Evolutionary conservation across 2,329 filamentous ascomycete genomes (phyloP).

Genomic region (Arthroderma sp.): DNA sequence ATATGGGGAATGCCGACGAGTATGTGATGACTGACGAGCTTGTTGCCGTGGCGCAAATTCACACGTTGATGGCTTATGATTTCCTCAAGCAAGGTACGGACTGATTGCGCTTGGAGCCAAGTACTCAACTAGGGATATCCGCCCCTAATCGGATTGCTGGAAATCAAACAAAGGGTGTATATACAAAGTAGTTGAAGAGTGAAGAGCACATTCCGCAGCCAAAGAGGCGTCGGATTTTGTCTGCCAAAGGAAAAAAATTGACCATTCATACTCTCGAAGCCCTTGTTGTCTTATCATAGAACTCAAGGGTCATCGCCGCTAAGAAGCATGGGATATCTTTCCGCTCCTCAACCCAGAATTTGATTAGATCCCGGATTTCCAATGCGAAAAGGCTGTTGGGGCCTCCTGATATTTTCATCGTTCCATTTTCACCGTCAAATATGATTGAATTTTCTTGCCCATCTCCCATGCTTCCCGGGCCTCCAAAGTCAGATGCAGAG

Average conservation of each 20-base stretch:
- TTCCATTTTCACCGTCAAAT: conserved; percentile 86
- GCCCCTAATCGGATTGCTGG: not conserved
- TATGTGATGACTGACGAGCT: conserved; percentile 8
- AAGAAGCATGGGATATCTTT: conserved; percentile 89
- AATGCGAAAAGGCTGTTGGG: conserved; percentile 73
- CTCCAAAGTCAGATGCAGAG: conserved; percentile 46
- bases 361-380: conserved; percentile 73
- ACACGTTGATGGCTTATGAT: conserved; percentile 8
- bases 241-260: not conserved
- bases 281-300: conserved; percentile 55
- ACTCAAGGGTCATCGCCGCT: conserved; percentile 81
- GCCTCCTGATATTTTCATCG: conserved; percentile 94
- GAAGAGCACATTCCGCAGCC: no score
- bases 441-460: conserved; percentile 49
- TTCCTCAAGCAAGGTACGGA: conserved; percentile 2
- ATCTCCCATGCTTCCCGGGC: conserved; percentile 31
- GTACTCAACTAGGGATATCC: not conserved
- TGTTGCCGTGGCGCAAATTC: conserved; percentile 6
- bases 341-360: conserved; percentile 91
- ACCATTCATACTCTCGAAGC: conserved; percentile 18
- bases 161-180: not conserved
- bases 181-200: not conserved
- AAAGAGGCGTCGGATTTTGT: no score
- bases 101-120: not conserved
- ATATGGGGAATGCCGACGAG: conserved; percentile 10